Base-by-base conservation (phyloP, 768 basidiomycete species). In the Tulasnella sp. region DNA sequence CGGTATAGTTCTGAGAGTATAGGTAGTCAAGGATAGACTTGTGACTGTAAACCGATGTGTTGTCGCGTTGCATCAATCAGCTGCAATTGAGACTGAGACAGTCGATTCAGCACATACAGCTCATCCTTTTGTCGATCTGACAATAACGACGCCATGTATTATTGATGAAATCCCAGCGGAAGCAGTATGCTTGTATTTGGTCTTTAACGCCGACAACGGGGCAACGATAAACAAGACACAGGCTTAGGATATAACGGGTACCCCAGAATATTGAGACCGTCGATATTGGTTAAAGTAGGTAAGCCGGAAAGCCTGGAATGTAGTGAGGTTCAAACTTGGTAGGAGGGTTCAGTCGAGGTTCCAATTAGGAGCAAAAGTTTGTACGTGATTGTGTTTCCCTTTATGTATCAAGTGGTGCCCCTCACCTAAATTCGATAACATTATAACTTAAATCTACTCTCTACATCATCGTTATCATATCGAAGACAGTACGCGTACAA, bases 11-110 rank as follows among this genome's bases (percentile, higher is more conserved):
- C n/a, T 61, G 54, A 12, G 60, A 50, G 43, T 58, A 56, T 25
- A 67, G 63, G 53, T 65, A 67, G 58, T 66, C 65, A 50, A 66
- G 63, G 39, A 67, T 62, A 16, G 65, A 64, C 34, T 62, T 62
- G 57, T 66, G 62, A 4, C 65, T 66, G 43, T 15, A 15, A 12
- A 29, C 45, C 25, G 29, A 44, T 19, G n/a, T 16, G 34, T 35
- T 12, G 16, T 16, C 34, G 24, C 37, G 37, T 39, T 34, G 45
- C 15, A 52, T 12, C 13, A 15, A 19, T 37, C 13, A 31, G 53
- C 53, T 55, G 32, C 28, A 39, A 12, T 16, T 16, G 13, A 51
- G 31, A 40, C 25, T 24, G 12, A 40, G 12, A 16, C 22, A 16
- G 7, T 27, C 27, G n/a, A 32, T n/a, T n/a, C n/a, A 22, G 32